Base-by-base conservation (phyloP, 2,329 filamentous ascomycete species). In the Aspergillus felis region DNA sequence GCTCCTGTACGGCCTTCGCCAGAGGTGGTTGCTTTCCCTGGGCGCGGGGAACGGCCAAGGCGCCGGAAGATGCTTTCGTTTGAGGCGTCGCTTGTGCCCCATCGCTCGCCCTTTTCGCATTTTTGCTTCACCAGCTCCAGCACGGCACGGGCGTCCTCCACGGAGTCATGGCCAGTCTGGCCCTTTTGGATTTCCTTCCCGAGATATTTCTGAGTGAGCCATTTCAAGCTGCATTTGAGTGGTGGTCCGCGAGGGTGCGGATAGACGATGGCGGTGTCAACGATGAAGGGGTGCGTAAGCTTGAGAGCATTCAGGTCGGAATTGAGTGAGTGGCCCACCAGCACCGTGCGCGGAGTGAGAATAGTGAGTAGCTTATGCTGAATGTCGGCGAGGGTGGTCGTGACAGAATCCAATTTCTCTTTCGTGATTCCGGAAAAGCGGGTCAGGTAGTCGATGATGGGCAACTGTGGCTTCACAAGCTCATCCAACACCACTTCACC, bases 91-190 rank as follows among this genome's bases (percentile, higher is more conserved):
- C 85, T 85, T 0, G 88, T 88, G 38, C 91, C 94, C 90, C 92
- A 99, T 25, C 81, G 76, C 62, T 89, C 90, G 44, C 94, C 94
- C 75, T 90, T 94, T 73, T 97, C 92, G 72, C 93, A 97, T 74
- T 99, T 99, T 70, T 93, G 88, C 74, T 94, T 96, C 50, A 97
- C 86, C 1, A 99, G 87, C 67, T 97, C 92, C 14, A 99, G 86
- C 62, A 92, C 95, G 2, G 94, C 92, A 63, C 84, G 87, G 14
- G 94, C 92, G 72, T 99, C 94, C 74, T 99, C 94, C 61, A 96
- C 83, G 57, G 90, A 94, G 79, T 97, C 88, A 71, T 99, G 94
- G 17, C 94, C 94, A 17, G 81, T 80, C 17, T 80, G 79, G 52
- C 88, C 89, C 66, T 90, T 91, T 71, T 99, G 94, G 54, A 99